Evolutionary conservation across 2,329 filamentous ascomycete genomes (phyloP).

Genomic region (Elsinoe fawcettii): DNA sequence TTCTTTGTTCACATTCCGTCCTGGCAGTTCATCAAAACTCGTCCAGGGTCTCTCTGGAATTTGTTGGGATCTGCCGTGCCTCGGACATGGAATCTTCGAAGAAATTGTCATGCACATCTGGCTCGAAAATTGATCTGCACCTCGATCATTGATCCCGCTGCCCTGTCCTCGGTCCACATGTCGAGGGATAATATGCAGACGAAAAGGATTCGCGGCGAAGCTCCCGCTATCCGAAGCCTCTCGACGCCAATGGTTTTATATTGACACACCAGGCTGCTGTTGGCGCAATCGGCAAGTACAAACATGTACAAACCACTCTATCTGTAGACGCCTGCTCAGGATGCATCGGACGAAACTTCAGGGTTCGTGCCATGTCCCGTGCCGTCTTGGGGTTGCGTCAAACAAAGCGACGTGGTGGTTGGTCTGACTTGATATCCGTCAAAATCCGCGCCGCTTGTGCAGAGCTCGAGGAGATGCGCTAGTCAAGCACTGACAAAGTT

Average conservation of each 20-base stretch:
- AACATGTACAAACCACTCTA: constrained; percentile 12
- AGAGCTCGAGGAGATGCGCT: background rate
- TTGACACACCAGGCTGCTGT: background rate
- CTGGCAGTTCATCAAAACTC: background rate
- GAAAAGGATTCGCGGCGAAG: background rate
- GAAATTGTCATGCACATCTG: constrained; percentile 4
- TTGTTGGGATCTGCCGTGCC: constrained; percentile 13
- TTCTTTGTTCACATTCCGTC: constrained; percentile 5
- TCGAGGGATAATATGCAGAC: background rate
- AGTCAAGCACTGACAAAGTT: background rate
- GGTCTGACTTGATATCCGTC: background rate
- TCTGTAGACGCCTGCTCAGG: background rate
- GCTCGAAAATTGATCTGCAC: constrained; percentile 3
- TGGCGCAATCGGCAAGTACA: constrained; percentile 3
- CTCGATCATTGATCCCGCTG: background rate
- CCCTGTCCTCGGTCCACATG: constrained; percentile 3
- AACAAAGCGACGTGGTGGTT: background rate
- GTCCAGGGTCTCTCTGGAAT: background rate
- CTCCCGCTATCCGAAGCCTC: background rate
- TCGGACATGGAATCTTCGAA: constrained; percentile 8
- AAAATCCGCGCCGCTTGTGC: background rate
- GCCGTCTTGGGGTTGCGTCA: background rate
- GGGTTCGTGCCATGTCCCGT: constrained; percentile 1
- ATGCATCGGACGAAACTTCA: background rate
- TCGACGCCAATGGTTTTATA: constrained; percentile 9